Base-by-base conservation (phyloP, 2,329 filamentous ascomycete genomes). In the Alternaria sp. region DNA sequence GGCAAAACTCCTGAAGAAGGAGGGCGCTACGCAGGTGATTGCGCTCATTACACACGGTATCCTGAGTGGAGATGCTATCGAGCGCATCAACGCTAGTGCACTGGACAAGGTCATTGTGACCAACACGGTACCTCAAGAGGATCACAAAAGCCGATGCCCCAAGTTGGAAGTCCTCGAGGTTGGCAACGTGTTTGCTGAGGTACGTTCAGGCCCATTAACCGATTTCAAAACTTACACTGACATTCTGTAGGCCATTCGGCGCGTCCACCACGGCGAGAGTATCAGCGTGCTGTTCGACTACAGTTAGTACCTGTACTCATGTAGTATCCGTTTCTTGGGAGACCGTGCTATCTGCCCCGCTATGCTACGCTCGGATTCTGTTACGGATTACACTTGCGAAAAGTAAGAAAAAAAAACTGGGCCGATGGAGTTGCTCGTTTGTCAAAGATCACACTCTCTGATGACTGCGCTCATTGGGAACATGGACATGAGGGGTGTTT, bases 251-350 rank as follows among this genome's bases (percentile, higher is more conserved):
- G 89, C 96, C 54, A 97, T 98, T 72, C 91, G 96, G 67, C 89
- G 96, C 67, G 95, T 98, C 62, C 96, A 99, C 82, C 94, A 98
- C 80, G 96, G 96, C 74, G 96, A 99, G 84, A 97, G 93, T 76
- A 97, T 99, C 82, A 97, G 93, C 79, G 93, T 96, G 65, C 86
- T 99, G 55, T 99, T 99, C 82, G 91, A 93, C 78, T 91, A 93
- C 81, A 91, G 93, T 78, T 93, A 76, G 72, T 74, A 62, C 52
- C 69, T 73, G 66, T 66, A 53, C 45, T 61, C 53, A 51, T 59
- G 21, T 19, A 59, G 7, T 11, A 44, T 60, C 44, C 12, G 44
- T 25, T 51, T 55, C 44, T 30, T 28, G 12, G 21, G 28, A 15
- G 21, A 26, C n/a, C 58, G 28, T 47, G 32, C 19, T 28, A 40